Base-by-base conservation (phyloP, 371 early-diverging fungal species). In the Batkoa obscura region DNA sequence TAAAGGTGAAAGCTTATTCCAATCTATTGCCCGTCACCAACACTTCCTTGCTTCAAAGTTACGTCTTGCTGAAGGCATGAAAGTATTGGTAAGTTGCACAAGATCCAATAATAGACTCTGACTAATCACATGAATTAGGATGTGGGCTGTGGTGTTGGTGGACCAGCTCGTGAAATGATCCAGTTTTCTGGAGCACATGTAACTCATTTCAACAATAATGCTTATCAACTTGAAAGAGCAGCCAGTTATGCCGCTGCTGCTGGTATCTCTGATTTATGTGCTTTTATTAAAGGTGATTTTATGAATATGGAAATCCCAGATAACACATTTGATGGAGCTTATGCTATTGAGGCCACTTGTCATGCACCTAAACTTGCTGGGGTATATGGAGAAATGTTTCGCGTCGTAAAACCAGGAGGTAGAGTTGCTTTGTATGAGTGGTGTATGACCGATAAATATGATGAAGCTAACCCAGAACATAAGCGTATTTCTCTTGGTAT, bases 131-230 rank as follows among this genome's bases (percentile, higher is more conserved):
- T 46, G 23, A 23, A 23, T 50, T 46, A 41, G 43, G 30, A 39
- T 15, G 36, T 62, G 31, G 62, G 59, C 62, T 62, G 56, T 35
- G 13, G 56, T 49, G 56, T 51, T 68, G 72, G 94, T 62, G 94
- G 94, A 12, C 94, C 94, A 17, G 81, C 88, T 41, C 83, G 94
- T 56, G 91, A 91, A 62, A 86, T 91, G 63, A 79, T 81, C 55
- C 79, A 82, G 60, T 86, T 91, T 63, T 78, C 85, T 23, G 93
- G 90, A 35, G 88, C 90, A 37, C 81, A 83, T 60, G 70, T 94
- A 58, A 85, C 84, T 12, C 93, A 93, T 15, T 67, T 94, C 52
- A 94, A 94, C 73, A 94, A 93, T 78, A 94, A 93, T 65, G 86
- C 84, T 47, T 93, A 93, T 64, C 94, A 94, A 71, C 73, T 93